A percentile compares a stretch with the other conserved stretches of the same genome.
These are phyloP conservation scores for Hyaloscypha bicolor DNA, from an alignment of 495 filamentous ascomycete genomes.

Conservation along the genomic window DNA sequence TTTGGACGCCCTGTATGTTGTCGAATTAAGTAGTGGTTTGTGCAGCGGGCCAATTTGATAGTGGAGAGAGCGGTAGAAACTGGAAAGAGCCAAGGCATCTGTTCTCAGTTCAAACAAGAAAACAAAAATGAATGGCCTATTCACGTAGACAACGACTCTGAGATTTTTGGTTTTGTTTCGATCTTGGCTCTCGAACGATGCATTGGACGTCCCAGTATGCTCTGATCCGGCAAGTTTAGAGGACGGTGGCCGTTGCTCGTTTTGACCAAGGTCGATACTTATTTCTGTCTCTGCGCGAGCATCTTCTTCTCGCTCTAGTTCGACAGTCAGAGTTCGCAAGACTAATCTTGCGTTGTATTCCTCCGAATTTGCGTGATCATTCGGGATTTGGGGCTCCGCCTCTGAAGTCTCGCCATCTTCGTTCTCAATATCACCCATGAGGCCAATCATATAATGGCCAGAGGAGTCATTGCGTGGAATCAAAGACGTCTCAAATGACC, in stretches of 20 bases:
- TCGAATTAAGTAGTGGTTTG: slow-evolving; percentile 68
- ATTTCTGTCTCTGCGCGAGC: slow-evolving; percentile 40
- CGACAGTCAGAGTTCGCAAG: slow-evolving; percentile 52
- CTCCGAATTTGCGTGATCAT: slow-evolving; percentile 32
- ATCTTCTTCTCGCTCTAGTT: slow-evolving; percentile 42
- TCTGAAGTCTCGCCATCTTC: slow-evolving; percentile 14
- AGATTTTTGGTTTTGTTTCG: slow-evolving; percentile 57
- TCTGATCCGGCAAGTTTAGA: slow-evolving; percentile 25
- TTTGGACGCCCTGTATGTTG: slow-evolving; percentile 51
- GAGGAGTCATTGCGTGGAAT: slow-evolving; percentile 23
- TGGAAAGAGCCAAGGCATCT: slow-evolving; percentile 62
- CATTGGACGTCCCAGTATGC: slow-evolving; percentile 27
- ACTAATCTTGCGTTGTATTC: slow-evolving; percentile 44
- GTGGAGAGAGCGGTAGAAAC: slow-evolving; percentile 81
- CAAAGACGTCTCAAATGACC: neutral
- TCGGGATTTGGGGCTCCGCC: neutral
- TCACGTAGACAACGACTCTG: slow-evolving; percentile 70
- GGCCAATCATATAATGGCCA: slow-evolving; percentile 73
- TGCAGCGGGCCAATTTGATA: slow-evolving; percentile 79
- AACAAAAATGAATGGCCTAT: slow-evolving; percentile 87
- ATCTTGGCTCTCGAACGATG: slow-evolving; percentile 47
- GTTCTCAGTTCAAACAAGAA: slow-evolving; percentile 81
- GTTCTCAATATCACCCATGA: slow-evolving; percentile 59
- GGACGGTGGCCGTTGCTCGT: slow-evolving; percentile 29
- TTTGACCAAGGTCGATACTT: slow-evolving; percentile 46